Evolutionary conservation across 768 basidiomycete species (phyloP), one percentile per base, ranked within the genome.

Genomic region (Boletus vermiculosoides): DNA sequence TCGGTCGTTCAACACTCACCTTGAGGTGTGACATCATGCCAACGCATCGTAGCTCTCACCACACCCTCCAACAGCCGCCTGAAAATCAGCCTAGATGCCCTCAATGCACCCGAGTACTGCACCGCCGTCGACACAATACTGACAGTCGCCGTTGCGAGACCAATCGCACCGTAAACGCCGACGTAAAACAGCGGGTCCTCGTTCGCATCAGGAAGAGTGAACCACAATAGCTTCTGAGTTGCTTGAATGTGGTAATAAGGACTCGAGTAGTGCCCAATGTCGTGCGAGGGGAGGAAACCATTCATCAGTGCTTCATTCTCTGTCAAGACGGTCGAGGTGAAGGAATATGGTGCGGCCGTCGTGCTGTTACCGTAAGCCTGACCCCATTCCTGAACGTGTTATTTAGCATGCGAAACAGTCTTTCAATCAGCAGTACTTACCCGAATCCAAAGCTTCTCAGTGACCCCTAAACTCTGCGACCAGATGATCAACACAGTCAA

Each of bases 11-110:
- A 22, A 25, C 12, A 2, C 57, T 34, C 63, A 78, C 90, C 90
- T 71, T 88, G 84, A 2, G 92, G 92, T 0, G 92, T 93, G 0
- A 87, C 85, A 66, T 93, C 90, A 65, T 87, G 86, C 79, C 88
- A 91, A 52, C 91, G 80, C 79, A 94, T 92, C 6, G 92, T 92
- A 9, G 92, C 90, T 15, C 84, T 78, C 18, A 92, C 85, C 11
- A 94, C 88, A 0, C 81, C 81, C 8, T 78, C 80, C 51, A 94
- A 73, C 37, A 94, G 72, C 50, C 78, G 76, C 62, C 74, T 81
- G 66, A 76, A 79, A 34, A 76, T 62, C 4, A 66, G 60, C 40
- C 71, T 63, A 34, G 73, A 74, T 9, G 71, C 76, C 40, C 71
- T 70, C 56, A 78, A 55, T 15, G 66, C 64, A 40, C 86, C 88